phyloP scores from a whole-genome alignment of 2,329 filamentous ascomycete species.

The Zasmidium citrigriseum region DNA sequence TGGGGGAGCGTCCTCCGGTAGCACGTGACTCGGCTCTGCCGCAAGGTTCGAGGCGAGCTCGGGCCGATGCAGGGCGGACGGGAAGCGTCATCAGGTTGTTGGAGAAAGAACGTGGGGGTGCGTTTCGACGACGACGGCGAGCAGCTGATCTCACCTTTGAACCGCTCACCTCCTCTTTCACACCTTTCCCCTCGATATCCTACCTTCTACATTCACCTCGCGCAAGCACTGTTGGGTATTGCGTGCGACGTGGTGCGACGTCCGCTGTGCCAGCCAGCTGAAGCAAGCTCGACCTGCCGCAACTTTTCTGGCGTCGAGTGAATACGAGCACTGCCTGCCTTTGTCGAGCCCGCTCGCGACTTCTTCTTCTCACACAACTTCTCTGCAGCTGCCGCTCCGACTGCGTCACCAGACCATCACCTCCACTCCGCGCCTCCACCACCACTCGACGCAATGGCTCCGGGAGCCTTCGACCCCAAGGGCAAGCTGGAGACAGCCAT shows the following conservation, averaged over 20 bases:
- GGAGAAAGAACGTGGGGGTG: not conserved
- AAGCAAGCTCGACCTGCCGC: not conserved
- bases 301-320: too few relatives aligned
- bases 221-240: not conserved
- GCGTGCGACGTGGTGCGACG: not conserved
- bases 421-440: not conserved
- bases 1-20: not conserved
- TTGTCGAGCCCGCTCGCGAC: not conserved
- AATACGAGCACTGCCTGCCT: not conserved
- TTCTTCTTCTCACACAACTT: not conserved
- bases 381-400: too few relatives aligned
- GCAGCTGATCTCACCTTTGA: not conserved
- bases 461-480: slow-evolving; percentile 13
- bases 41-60: not conserved
- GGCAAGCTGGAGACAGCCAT: slow-evolving; percentile 26
- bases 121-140: not conserved
- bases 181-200: not conserved
- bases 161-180: not conserved
- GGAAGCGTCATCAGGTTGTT: not conserved
- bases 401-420: slow-evolving; percentile 1
- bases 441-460: slow-evolving; percentile 10
- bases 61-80: not conserved
- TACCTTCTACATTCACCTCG: not conserved
- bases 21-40: not conserved
- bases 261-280: not conserved